Percentiles rank a stretch among this genome's conserved stretches.
Conservation (phyloP, 345 rosid species). For the Eucalyptus lansdowneana region DNA sequence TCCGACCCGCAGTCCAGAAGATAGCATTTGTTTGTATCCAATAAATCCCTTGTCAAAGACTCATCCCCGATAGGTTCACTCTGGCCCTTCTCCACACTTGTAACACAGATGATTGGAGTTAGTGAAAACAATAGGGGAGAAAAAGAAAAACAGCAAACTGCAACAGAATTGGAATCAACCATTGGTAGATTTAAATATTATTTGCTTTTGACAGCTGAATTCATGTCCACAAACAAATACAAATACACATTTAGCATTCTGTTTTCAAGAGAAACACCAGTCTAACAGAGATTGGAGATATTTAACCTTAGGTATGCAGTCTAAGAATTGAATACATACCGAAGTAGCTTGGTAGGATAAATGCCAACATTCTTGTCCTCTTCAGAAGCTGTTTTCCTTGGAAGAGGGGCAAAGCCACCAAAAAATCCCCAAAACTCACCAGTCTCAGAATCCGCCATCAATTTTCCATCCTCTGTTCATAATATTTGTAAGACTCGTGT, state of each 20-base stretch:
- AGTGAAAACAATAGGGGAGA: neutral
- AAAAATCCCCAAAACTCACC: constrained; percentile 97
- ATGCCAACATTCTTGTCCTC: constrained; percentile 38
- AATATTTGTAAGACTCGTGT: neutral
- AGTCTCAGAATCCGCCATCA: constrained; percentile 99
- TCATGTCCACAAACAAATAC: neutral
- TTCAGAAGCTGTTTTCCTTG: constrained; percentile 49
- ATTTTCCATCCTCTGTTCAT: constrained; percentile 78
- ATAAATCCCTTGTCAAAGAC: constrained; percentile 58
- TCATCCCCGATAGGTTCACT: constrained; percentile 57
- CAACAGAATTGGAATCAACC: neutral
- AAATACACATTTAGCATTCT: neutral
- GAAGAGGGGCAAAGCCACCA: constrained; percentile 99
- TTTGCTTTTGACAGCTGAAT: neutral
- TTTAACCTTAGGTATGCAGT: neutral
- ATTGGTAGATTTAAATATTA: neutral
- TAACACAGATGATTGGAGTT: neutral
- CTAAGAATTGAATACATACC: constrained; percentile 14
- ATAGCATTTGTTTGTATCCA: constrained; percentile 76
- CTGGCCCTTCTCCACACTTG: constrained; percentile 83
- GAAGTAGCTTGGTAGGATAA: constrained; percentile 38
- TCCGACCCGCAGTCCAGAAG: constrained; percentile 78
- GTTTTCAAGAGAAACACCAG: neutral
- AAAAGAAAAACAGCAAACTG: neutral
- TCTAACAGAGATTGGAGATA: neutral